These are phyloP conservation scores for Penicillium brevicompactum DNA, from an alignment of 2,329 filamentous ascomycete genomes.

Conservation along the genomic window DNA sequence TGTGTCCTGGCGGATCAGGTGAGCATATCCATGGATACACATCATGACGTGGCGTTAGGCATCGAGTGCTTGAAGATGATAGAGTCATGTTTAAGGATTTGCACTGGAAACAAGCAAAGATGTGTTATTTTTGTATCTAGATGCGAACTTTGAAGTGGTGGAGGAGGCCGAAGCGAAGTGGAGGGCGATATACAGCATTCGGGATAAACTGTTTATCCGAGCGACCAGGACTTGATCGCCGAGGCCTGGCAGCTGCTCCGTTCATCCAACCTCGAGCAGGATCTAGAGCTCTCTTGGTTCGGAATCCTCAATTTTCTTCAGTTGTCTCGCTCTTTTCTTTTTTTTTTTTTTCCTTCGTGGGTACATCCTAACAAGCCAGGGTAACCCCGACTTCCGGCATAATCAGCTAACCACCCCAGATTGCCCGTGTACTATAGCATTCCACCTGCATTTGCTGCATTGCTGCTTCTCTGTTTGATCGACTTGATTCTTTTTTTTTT, in stretches of 20 bases:
- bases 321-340: background rate
- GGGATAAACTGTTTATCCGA: conserved; percentile 7
- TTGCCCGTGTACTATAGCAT: conserved; percentile 11
- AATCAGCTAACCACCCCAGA: conserved; percentile 9
- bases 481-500: background rate
- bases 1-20: conserved; percentile 4
- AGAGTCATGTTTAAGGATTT: background rate
- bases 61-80: background rate
- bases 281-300: conserved; percentile 3
- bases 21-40: conserved; percentile 4
- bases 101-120: background rate
- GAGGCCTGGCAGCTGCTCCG: conserved; percentile 1
- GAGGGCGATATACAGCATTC: background rate
- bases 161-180: background rate
- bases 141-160: background rate
- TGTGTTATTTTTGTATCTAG: background rate
- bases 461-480: background rate
- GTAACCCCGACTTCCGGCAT: background rate
- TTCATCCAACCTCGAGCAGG: conserved; percentile 2
- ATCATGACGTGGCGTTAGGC: background rate
- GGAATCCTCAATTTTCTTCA: background rate
- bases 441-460: conserved; percentile 1
- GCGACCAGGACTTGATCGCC: conserved; percentile 10
- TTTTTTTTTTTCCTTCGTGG: background rate
- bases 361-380: background rate